A percentile compares a stretch with the other conserved stretches of the same genome.
phyloP scores from a whole-genome alignment of 306 rosid genomes.

The Hippophae gyantsensis region DNA sequence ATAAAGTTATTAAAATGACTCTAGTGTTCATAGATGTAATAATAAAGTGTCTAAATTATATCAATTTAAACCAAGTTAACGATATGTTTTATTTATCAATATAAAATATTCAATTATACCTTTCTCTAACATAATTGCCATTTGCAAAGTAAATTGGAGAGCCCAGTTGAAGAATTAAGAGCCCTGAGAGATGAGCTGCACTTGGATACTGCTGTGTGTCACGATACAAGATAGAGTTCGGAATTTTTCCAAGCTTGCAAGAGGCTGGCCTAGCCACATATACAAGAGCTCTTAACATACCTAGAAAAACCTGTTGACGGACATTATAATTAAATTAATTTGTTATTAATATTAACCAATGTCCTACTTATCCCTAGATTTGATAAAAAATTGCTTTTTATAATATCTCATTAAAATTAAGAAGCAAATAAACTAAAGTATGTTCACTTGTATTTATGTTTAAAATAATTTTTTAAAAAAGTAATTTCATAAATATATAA shows the following conservation, averaged over 20 bases:
- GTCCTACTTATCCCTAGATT: no score
- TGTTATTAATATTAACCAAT: neutral
- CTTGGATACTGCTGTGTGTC: slow-evolving; percentile 58
- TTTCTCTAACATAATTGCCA: slow-evolving; percentile 55
- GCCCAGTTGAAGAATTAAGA: slow-evolving; percentile 60
- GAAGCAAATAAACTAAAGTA: no score
- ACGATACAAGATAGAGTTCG: slow-evolving; percentile 40
- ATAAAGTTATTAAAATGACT: no score
- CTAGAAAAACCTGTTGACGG: slow-evolving; percentile 41
- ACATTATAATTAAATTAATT: neutral
- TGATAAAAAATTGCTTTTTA: no score
- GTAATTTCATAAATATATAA: no score
- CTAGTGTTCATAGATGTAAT: no score
- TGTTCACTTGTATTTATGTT: no score
- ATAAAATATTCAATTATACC: slow-evolving; percentile 22
- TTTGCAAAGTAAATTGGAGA: slow-evolving; percentile 87
- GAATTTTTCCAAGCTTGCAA: slow-evolving; percentile 66
- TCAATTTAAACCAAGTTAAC: no score
- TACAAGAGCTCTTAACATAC: slow-evolving; percentile 59
- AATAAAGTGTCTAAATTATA: no score
- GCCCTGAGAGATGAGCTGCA: slow-evolving; percentile 27
- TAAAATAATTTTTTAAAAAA: no score
- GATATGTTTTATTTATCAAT: no score
- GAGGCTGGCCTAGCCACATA: slow-evolving; percentile 79
- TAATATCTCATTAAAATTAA: no score